Percentiles rank a stretch among this genome's conserved stretches.
These are phyloP conservation scores for Umbelopsis ramanniana DNA, from an alignment of 192 early-diverging fungal genomes.

Conservation along the genomic window DNA sequence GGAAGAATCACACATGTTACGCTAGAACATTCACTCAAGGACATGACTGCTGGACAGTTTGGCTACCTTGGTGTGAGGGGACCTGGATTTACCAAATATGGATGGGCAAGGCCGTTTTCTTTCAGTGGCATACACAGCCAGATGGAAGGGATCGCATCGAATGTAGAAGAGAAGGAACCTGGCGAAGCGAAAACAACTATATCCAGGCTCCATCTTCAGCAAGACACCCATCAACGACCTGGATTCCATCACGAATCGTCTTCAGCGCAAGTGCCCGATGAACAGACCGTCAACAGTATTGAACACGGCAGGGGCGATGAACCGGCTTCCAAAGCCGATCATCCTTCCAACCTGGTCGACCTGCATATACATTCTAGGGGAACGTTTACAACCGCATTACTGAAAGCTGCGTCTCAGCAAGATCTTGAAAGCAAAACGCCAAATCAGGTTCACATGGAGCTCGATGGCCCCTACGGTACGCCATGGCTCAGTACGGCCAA, in stretches of 20 bases:
- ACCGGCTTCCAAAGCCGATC: neutral
- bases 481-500: constrained; percentile 4
- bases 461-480: constrained; percentile 8
- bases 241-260: constrained; percentile 13
- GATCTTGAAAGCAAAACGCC: neutral
- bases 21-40: constrained; percentile 2
- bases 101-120: constrained; percentile 12
- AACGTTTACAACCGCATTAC: neutral
- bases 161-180: neutral
- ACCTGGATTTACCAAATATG: neutral
- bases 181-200: neutral
- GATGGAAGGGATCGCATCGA: no score
- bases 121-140: constrained; percentile 7
- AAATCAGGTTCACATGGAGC: neutral
- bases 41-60: constrained; percentile 18
- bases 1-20: constrained; percentile 2
- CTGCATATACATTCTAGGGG: constrained; percentile 3
- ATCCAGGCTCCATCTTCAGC: neutral
- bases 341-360: neutral
- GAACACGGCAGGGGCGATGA: neutral
- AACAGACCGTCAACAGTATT: neutral
- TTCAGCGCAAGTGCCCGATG: constrained; percentile 4
- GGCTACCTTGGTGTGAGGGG: constrained; percentile 8
- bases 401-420: neutral
- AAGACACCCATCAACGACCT: constrained; percentile 9